These are phyloP conservation scores for Aspergillus nidulans DNA, from an alignment of 495 filamentous ascomycete genomes.

Conservation along the genomic window DNA sequence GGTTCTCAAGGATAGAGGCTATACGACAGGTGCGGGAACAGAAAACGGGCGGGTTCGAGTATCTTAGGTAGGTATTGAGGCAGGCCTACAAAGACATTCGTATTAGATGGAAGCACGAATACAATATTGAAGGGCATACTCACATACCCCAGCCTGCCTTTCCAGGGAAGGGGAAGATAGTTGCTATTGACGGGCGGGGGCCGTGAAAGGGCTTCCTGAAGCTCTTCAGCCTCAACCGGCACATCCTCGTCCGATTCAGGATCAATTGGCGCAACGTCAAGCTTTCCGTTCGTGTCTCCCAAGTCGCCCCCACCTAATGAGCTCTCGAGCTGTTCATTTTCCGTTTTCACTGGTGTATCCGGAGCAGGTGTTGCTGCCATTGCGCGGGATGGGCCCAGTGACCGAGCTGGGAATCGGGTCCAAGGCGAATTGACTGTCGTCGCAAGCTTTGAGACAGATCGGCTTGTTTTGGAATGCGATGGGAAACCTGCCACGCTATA, in stretches of 20 bases:
- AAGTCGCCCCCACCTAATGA: neutral
- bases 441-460: constrained; percentile 6
- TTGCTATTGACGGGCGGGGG: constrained; percentile 79
- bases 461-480: constrained; percentile 11
- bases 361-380: neutral
- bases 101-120: neutral
- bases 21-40: constrained; percentile 90
- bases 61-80: constrained; percentile 87
- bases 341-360: neutral
- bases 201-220: constrained; percentile 50
- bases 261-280: constrained; percentile 25
- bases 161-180: constrained; percentile 88
- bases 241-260: constrained; percentile 48
- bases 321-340: neutral
- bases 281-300: neutral
- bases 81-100: constrained; percentile 58
- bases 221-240: constrained; percentile 37
- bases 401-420: neutral
- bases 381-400: neutral
- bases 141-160: constrained; percentile 87
- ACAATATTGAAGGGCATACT: constrained; percentile 19
- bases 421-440: constrained; percentile 2
- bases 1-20: constrained; percentile 82
- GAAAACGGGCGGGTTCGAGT: constrained; percentile 81
- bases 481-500: neutral